phyloP scores from a whole-genome alignment of 202 grass and related monocot genomes.

The Eragrostis tef region DNA sequence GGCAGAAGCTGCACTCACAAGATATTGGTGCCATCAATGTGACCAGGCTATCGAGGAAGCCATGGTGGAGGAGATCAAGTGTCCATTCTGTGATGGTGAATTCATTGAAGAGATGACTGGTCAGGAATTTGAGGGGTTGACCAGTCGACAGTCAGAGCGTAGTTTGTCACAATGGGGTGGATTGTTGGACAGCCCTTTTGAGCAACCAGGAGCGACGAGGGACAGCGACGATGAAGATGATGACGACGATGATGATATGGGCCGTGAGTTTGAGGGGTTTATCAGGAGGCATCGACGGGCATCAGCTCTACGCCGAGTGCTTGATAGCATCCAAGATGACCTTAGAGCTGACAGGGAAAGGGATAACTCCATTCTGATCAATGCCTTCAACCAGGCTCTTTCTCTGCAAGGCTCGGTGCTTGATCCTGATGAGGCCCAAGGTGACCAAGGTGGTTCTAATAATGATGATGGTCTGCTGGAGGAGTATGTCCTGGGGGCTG shows the following conservation, averaged over 20 bases:
- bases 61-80: constrained; percentile 71
- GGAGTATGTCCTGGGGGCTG: constrained; percentile 84
- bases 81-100: constrained; percentile 67
- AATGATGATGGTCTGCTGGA: constrained; percentile 64
- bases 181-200: constrained; percentile 49
- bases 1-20: constrained; percentile 57
- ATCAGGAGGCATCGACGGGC: constrained; percentile 66
- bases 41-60: constrained; percentile 53
- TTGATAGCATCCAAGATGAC: constrained; percentile 75
- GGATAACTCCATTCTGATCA: constrained; percentile 64
- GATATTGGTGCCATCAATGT: constrained; percentile 87
- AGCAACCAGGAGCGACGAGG: constrained; percentile 44
- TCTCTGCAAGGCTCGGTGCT: constrained; percentile 68
- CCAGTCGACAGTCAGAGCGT: constrained; percentile 45
- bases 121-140: constrained; percentile 58
- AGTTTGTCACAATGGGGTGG: constrained; percentile 59
- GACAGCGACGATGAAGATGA: constrained; percentile 77
- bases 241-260: constrained; percentile 72
- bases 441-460: constrained; percentile 45
- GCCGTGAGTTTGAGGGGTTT: constrained; percentile 83
- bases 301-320: constrained; percentile 64
- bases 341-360: constrained; percentile 69
- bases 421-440: constrained; percentile 47
- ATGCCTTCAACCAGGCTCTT: constrained; percentile 86
- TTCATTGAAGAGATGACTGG: constrained; percentile 76